These are phyloP conservation scores for Penicillium malachiteum DNA, from an alignment of 495 filamentous ascomycete species.

Conservation along the genomic window DNA sequence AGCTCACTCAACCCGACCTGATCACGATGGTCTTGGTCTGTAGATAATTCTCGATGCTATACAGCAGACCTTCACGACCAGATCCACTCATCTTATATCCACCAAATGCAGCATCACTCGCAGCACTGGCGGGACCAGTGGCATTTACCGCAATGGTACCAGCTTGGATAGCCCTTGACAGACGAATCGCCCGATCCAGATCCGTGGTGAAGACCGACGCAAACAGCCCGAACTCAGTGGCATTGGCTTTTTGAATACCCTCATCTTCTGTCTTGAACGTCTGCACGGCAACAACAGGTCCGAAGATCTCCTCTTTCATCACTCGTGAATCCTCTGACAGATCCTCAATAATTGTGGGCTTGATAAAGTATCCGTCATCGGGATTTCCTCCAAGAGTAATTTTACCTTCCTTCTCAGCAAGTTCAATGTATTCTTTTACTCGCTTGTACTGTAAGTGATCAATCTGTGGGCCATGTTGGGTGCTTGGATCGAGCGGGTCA, in stretches of 20 bases:
- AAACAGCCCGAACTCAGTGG: conserved; percentile 81
- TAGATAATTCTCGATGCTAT: conserved; percentile 45
- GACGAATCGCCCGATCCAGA: conserved; percentile 50
- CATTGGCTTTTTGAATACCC: conserved; percentile 75
- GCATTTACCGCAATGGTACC: conserved; percentile 88
- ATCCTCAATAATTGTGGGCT: conserved; percentile 68
- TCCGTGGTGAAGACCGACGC: conserved; percentile 80
- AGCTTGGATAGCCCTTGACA: conserved; percentile 34
- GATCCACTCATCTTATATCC: conserved; percentile 93
- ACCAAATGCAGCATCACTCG: conserved; percentile 71
- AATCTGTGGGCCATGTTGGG: conserved; percentile 82
- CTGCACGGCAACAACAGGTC: conserved; percentile 78
- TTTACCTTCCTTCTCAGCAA: conserved; percentile 73
- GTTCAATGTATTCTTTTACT: conserved; percentile 71
- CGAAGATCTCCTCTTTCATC: conserved; percentile 75
- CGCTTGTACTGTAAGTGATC: conserved; percentile 78
- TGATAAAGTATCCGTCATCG: conserved; percentile 62
- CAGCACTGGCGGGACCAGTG: conserved; percentile 54
- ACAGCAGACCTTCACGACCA: conserved; percentile 59
- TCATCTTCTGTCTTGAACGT: conserved; percentile 82
- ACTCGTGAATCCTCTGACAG: conserved; percentile 64
- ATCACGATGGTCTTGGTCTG: conserved; percentile 49
- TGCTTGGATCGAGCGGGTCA: conserved; percentile 73
- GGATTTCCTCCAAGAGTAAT: conserved; percentile 67
- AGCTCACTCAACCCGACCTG: conserved; percentile 6